Conservation (phyloP, 495 filamentous ascomycete species). For the Talaromyces liani region DNA sequence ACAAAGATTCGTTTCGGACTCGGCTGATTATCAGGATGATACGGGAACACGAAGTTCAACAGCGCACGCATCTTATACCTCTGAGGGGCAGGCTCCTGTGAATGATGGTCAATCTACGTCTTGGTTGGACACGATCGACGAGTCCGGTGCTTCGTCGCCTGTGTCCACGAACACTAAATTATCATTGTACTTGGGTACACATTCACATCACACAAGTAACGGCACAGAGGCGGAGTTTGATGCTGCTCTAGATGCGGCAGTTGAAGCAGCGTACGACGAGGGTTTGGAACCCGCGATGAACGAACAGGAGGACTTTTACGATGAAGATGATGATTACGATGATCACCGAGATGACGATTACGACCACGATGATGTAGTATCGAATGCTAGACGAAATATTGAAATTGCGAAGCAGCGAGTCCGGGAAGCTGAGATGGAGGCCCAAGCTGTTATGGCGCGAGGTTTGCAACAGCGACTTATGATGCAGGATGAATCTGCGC, state of each 20-base stretch:
- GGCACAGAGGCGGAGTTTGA: constrained; percentile 90
- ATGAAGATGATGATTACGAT: constrained; percentile 29
- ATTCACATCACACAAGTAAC: constrained; percentile 58
- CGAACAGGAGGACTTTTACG: constrained; percentile 32
- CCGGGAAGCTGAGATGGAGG: constrained; percentile 70
- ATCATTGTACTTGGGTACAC: constrained; percentile 60
- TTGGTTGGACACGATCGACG: constrained; percentile 96
- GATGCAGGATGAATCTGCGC: constrained; percentile 24
- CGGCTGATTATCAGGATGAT: background rate
- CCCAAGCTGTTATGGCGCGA: constrained; percentile 50
- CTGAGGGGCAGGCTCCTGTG: constrained; percentile 38
- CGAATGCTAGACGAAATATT: constrained; percentile 58
- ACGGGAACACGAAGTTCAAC: background rate
- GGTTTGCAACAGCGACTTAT: constrained; percentile 32
- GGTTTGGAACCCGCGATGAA: constrained; percentile 66
- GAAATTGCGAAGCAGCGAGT: constrained; percentile 74
- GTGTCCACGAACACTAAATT: constrained; percentile 77
- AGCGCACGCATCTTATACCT: constrained; percentile 5
- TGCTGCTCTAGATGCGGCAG: constrained; percentile 88
- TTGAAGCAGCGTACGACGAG: constrained; percentile 94
- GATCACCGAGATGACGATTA: constrained; percentile 51
- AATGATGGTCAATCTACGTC: constrained; percentile 73
- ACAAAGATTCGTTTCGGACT: background rate
- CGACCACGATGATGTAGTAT: constrained; percentile 53
- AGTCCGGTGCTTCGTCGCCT: constrained; percentile 74